A percentile compares a stretch with the other conserved stretches of the same genome.
Conservation (phyloP, 805 yeast genomes). For the Scheffersomyces coipomensis region DNA sequence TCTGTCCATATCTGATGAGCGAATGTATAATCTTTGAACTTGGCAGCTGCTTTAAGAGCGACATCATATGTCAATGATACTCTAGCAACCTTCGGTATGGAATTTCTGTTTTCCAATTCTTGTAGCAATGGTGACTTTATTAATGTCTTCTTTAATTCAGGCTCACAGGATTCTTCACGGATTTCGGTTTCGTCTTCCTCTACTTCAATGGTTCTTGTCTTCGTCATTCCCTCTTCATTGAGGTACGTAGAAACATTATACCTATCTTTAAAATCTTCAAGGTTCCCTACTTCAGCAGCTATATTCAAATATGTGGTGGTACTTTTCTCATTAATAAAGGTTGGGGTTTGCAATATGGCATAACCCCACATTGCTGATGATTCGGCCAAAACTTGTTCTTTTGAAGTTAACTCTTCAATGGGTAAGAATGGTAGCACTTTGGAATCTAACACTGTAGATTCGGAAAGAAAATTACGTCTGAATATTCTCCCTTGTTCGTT, state of each 20-base stretch:
- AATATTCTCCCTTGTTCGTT: conserved; percentile 47
- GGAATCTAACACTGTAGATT: conserved; percentile 10
- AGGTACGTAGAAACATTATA: conserved; percentile 26
- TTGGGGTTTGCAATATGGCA: conserved; percentile 43
- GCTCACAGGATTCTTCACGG: not conserved
- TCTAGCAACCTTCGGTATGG: conserved; percentile 19
- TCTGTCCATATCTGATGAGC: conserved; percentile 74
- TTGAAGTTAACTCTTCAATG: conserved; percentile 35
- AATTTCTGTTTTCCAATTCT: conserved; percentile 7
- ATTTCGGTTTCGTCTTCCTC: conserved; percentile 5
- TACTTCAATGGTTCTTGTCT: conserved; percentile 13
- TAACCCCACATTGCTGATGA: conserved; percentile 74
- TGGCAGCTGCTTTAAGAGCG: conserved; percentile 65
- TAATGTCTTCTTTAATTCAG: not conserved
- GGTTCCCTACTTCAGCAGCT: conserved; percentile 31
- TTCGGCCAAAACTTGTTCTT: conserved; percentile 59
- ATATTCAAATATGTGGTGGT: conserved; percentile 55
- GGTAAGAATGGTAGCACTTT: conserved; percentile 70
- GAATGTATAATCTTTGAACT: conserved; percentile 50
- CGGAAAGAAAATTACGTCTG: conserved; percentile 45
- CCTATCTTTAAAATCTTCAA: conserved; percentile 33
- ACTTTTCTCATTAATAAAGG: conserved; percentile 37
- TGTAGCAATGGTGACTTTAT: not conserved
- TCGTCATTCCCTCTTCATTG: conserved; percentile 21
- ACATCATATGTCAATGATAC: conserved; percentile 53